These are phyloP conservation scores for Ceratobasidium sp. DNA, from an alignment of 1,284 basidiomycete species.

Conservation along the genomic window DNA sequence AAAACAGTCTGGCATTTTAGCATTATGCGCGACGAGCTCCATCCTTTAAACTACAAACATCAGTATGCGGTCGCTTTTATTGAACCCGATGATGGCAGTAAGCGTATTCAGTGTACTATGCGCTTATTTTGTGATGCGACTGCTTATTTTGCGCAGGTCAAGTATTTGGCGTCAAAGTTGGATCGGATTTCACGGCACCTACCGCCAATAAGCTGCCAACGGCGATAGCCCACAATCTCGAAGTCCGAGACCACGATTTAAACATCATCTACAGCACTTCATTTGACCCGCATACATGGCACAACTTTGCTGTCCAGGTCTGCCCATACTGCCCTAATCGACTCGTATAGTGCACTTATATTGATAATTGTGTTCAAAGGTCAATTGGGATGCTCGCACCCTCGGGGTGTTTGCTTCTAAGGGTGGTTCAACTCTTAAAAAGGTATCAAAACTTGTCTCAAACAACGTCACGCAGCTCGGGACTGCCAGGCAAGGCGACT, in stretches of 20 bases:
- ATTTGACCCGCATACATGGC: conserved; percentile 47
- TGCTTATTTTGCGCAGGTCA: conserved; percentile 54
- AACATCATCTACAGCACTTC: conserved; percentile 57
- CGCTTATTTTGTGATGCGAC: not conserved
- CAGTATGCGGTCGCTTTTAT: conserved; percentile 68
- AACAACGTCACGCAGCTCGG: conserved; percentile 47
- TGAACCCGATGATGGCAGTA: conserved; percentile 67
- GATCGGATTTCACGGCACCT: conserved; percentile 60
- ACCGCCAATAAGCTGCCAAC: conserved; percentile 54
- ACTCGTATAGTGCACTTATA: no score
- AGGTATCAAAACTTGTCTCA: conserved; percentile 42
- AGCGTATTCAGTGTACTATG: conserved; percentile 14
- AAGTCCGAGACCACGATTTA: conserved; percentile 65
- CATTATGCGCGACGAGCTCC: conserved; percentile 45
- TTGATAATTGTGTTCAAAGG: conserved; percentile 54
- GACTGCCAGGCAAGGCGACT: conserved; percentile 50
- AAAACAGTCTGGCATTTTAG: conserved; percentile 50
- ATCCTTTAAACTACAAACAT: conserved; percentile 64
- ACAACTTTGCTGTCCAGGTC: conserved; percentile 50
- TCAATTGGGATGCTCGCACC: conserved; percentile 59
- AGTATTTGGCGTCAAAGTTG: conserved; percentile 59
- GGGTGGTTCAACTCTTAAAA: conserved; percentile 39
- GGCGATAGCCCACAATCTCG: conserved; percentile 46
- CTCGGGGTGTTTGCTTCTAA: conserved; percentile 50
- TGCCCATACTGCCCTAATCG: not conserved